Evolutionary conservation across 2,329 filamentous ascomycete genomes (phyloP).

Genomic region (Arachnomyces sp.): DNA sequence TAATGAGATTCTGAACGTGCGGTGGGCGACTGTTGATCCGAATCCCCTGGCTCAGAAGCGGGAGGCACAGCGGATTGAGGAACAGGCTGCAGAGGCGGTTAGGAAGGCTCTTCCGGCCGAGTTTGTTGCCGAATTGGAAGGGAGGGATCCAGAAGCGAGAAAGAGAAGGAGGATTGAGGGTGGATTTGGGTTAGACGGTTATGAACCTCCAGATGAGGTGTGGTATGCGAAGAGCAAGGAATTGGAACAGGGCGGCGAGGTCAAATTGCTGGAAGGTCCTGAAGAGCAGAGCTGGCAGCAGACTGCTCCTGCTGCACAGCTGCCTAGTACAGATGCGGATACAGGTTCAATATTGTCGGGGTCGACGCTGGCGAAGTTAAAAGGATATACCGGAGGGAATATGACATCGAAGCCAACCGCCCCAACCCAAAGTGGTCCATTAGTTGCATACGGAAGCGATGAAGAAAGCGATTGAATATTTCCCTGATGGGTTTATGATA

Average conservation of each 20-base stretch:
- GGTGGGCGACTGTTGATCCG: constrained; percentile 94
- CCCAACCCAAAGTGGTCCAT: constrained; percentile 48
- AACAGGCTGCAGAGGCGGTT: constrained; percentile 93
- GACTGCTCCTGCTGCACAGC: constrained; percentile 25
- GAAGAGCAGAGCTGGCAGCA: constrained; percentile 41
- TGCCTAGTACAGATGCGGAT: constrained; percentile 8
- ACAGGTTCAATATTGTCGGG: constrained; percentile 60
- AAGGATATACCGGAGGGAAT: constrained; percentile 41
- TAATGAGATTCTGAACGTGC: constrained; percentile 84
- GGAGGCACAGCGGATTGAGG: constrained; percentile 80
- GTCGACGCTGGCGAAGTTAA: constrained; percentile 72
- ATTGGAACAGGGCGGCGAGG: constrained; percentile 53
- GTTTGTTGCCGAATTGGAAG: constrained; percentile 90
- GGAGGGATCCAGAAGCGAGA: constrained; percentile 73
- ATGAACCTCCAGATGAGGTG: constrained; percentile 87
- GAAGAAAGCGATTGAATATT: constrained; percentile 58
- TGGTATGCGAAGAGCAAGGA: constrained; percentile 78
- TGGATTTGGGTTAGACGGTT: constrained; percentile 78
- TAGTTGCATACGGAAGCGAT: constrained; percentile 87
- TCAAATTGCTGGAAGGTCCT: constrained; percentile 50
- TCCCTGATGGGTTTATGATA: constrained; percentile 6
- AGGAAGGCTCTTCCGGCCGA: constrained; percentile 77
- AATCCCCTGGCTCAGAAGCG: constrained; percentile 92
- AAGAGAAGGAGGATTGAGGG: constrained; percentile 88
- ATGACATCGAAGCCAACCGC: constrained; percentile 38